phyloP scores from a whole-genome alignment of 768 basidiomycete species.

The Calocybe cyanea region DNA sequence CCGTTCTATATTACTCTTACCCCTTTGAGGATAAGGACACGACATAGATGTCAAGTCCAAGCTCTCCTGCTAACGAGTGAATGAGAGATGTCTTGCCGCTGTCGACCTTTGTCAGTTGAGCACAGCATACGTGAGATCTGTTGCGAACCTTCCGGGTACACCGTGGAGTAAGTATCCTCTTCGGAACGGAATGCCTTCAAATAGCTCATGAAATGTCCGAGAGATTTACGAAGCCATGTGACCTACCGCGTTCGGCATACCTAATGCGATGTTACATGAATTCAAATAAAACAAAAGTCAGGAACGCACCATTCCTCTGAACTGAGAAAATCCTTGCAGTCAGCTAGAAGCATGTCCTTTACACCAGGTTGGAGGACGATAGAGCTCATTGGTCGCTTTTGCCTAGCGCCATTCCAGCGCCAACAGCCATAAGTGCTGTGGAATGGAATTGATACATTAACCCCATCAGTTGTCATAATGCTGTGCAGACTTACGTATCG shows the following conservation, averaged over 20 bases:
- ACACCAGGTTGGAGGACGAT: constrained; percentile 87
- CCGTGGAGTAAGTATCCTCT: constrained; percentile 83
- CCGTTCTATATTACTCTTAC: constrained; percentile 33
- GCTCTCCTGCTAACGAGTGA: constrained; percentile 79
- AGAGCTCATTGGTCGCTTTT: constrained; percentile 90
- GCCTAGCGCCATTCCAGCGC: constrained; percentile 86
- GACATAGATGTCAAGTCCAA: constrained; percentile 88
- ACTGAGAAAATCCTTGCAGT: constrained; percentile 80
- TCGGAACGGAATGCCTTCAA: constrained; percentile 79
- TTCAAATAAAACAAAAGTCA: constrained; percentile 13
- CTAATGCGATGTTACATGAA: constrained; percentile 32
- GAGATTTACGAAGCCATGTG: constrained; percentile 9
- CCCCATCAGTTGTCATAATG: not conserved
- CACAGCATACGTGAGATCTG: constrained; percentile 6
- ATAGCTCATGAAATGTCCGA: constrained; percentile 10
- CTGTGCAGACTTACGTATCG: constrained; percentile 62
- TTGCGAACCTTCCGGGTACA: constrained; percentile 73
- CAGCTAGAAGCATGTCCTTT: constrained; percentile 85
- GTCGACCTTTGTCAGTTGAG: constrained; percentile 16
- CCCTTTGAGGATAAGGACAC: constrained; percentile 86
- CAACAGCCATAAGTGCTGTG: constrained; percentile 68
- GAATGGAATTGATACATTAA: not conserved
- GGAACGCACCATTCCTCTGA: constrained; percentile 78
- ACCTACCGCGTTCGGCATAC: constrained; percentile 86
- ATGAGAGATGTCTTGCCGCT: constrained; percentile 87